Percentiles rank a stretch among this genome's conserved stretches.
phyloP scores from a whole-genome alignment of 352 stramenopile species.

The Halophytophthora polymorphica region DNA sequence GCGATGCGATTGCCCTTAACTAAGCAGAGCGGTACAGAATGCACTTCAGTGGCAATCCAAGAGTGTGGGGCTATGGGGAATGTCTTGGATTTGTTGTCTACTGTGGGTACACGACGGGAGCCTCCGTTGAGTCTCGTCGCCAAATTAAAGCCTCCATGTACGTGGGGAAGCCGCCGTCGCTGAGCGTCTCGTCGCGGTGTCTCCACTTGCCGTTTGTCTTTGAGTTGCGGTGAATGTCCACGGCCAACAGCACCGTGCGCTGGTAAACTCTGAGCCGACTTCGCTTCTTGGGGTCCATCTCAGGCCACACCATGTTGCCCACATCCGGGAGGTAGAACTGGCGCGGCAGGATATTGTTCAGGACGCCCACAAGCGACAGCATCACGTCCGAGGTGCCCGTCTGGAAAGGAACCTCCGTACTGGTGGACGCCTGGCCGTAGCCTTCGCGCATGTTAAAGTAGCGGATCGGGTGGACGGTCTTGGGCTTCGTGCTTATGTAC shows the following conservation, averaged over 20 bases:
- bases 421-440: constrained; percentile 28
- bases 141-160: constrained; percentile 22
- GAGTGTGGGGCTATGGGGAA: too few species aligned
- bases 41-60: too few species aligned
- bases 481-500: constrained; percentile 53
- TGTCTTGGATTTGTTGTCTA: background rate
- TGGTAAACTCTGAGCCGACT: constrained; percentile 51
- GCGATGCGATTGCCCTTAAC: too few species aligned
- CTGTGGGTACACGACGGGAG: constrained; percentile 6
- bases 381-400: constrained; percentile 46
- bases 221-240: constrained; percentile 47
- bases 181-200: constrained; percentile 6
- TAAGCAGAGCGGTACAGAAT: too few species aligned
- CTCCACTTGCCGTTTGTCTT: constrained; percentile 37
- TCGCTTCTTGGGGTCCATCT: constrained; percentile 22
- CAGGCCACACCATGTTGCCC: constrained; percentile 18
- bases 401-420: constrained; percentile 43
- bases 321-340: constrained; percentile 38
- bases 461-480: constrained; percentile 41
- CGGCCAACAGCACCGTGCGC: constrained; percentile 32
- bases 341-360: constrained; percentile 51
- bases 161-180: constrained; percentile 13
- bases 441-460: constrained; percentile 69
- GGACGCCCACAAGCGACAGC: constrained; percentile 43
- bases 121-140: constrained; percentile 8